Percentiles rank a stretch among this genome's conserved stretches.
These are phyloP conservation scores for Isatis tinctoria DNA, from an alignment of 345 rosid species.

Conservation along the genomic window DNA sequence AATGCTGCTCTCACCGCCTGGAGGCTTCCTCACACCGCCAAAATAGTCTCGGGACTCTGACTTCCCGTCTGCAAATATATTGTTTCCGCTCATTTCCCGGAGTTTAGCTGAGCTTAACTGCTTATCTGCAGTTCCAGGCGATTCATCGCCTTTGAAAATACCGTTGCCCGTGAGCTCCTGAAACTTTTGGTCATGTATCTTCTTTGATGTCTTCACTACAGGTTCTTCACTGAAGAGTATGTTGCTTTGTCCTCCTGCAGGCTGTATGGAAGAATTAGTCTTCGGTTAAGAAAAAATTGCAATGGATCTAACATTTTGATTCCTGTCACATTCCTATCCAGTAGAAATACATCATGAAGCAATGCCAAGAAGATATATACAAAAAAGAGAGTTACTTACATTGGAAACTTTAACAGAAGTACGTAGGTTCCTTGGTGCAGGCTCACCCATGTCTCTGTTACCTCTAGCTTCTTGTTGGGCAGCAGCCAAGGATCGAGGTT, in stretches of 20 bases:
- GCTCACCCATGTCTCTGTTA: constrained; percentile 61
- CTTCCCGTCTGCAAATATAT: constrained; percentile 81
- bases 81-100: constrained; percentile 74
- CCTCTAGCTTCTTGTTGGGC: constrained; percentile 53
- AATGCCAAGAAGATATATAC: neutral
- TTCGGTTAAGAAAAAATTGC: neutral
- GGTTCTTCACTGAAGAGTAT: constrained; percentile 63
- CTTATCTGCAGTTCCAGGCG: constrained; percentile 65
- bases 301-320: neutral
- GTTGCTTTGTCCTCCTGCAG: constrained; percentile 82
- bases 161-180: constrained; percentile 73
- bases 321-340: neutral
- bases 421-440: constrained; percentile 59
- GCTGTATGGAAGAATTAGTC: constrained; percentile 28
- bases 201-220: constrained; percentile 58
- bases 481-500: constrained; percentile 61
- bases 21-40: constrained; percentile 84
- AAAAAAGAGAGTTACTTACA: constrained; percentile 34
- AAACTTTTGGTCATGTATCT: constrained; percentile 69
- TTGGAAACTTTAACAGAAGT: constrained; percentile 74
- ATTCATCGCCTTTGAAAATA: constrained; percentile 67
- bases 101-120: constrained; percentile 69
- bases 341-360: neutral
- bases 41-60: constrained; percentile 62
- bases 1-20: constrained; percentile 94